A percentile compares a stretch with the other conserved stretches of the same genome.
Conservation (phyloP, 2,329 filamentous ascomycete genomes). For the Chaetomiaceae sp. region DNA sequence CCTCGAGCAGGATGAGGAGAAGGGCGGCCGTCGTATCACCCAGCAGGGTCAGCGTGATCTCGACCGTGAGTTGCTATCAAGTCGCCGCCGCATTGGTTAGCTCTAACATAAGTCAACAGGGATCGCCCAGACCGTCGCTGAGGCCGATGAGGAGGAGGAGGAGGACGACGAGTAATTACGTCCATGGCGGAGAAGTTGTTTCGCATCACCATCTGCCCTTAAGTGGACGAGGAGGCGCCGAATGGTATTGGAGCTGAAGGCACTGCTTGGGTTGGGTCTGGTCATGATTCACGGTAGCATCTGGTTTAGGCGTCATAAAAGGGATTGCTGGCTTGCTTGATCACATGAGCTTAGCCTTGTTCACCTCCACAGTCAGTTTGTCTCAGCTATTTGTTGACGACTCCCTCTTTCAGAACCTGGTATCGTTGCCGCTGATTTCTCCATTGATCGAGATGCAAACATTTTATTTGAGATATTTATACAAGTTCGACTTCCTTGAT, state of each 20-base stretch:
- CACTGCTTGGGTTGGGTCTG: conserved; percentile 24
- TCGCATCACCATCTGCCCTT: not conserved
- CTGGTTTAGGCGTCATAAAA: conserved; percentile 32
- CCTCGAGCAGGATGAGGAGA: conserved; percentile 95
- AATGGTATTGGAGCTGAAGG: conserved; percentile 8
- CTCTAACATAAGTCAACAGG: conserved; percentile 34
- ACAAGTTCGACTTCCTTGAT: too few species aligned
- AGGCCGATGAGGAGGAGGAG: conserved; percentile 64
- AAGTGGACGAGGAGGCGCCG: not conserved
- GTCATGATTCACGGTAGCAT: conserved; percentile 37
- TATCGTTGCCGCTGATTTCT: not conserved
- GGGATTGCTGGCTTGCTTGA: conserved; percentile 29
- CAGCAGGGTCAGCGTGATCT: conserved; percentile 98
- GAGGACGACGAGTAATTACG: conserved; percentile 62
- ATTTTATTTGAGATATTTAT: not conserved
- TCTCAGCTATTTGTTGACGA: not conserved
- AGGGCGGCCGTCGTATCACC: conserved; percentile 97
- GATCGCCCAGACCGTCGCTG: conserved; percentile 76
- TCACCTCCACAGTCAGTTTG: conserved; percentile 12
- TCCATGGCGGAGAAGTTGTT: not conserved
- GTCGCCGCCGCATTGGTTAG: too few species aligned
- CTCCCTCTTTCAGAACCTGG: not conserved
- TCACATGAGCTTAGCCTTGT: conserved; percentile 23
- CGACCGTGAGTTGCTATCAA: conserved; percentile 59
- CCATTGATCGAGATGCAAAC: not conserved